phyloP scores from a whole-genome alignment of 306 rosid genomes.

The Trifolium pratense region DNA sequence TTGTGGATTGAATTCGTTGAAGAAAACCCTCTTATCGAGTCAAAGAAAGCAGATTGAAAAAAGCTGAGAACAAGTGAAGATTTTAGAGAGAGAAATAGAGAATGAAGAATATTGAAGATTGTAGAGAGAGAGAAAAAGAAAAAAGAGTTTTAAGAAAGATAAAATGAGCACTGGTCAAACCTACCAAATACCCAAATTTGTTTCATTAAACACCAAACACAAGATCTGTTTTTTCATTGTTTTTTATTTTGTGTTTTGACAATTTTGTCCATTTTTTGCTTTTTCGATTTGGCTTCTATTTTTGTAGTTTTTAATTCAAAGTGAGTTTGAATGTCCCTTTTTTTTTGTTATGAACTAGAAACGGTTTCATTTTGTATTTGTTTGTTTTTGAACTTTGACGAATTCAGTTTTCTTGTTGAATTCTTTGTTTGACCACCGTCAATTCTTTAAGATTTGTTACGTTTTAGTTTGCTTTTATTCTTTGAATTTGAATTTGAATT shows the following conservation, averaged over 20 bases:
- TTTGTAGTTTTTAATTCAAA: neutral
- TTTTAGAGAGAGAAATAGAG: slow-evolving; percentile 42
- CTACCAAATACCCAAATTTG: slow-evolving; percentile 59
- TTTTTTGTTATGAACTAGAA: neutral
- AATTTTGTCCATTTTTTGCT: slow-evolving; percentile 31
- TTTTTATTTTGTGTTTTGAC: neutral
- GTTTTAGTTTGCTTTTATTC: neutral
- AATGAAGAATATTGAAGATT: slow-evolving; percentile 40
- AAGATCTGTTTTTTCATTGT: slow-evolving; percentile 35
- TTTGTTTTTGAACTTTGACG: slow-evolving; percentile 33
- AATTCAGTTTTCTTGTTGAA: neutral
- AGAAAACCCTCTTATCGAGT: slow-evolving; percentile 51
- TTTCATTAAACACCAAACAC: slow-evolving; percentile 45
- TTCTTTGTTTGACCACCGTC: slow-evolving; percentile 20
- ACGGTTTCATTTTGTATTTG: slow-evolving; percentile 12
- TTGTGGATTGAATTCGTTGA: slow-evolving; percentile 56
- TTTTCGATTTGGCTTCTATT: slow-evolving; percentile 8
- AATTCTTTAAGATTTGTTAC: slow-evolving; percentile 7
- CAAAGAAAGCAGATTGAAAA: slow-evolving; percentile 81
- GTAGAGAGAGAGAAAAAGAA: slow-evolving; percentile 41
- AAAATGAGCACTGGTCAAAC: slow-evolving; percentile 83
- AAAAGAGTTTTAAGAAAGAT: slow-evolving; percentile 27
- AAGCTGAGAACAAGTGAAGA: slow-evolving; percentile 49
- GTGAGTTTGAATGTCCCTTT: slow-evolving; percentile 15
- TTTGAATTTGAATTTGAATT: neutral